Conservation (phyloP, 352 stramenopile genomes). For the Phytophthora boehmeriae region DNA sequence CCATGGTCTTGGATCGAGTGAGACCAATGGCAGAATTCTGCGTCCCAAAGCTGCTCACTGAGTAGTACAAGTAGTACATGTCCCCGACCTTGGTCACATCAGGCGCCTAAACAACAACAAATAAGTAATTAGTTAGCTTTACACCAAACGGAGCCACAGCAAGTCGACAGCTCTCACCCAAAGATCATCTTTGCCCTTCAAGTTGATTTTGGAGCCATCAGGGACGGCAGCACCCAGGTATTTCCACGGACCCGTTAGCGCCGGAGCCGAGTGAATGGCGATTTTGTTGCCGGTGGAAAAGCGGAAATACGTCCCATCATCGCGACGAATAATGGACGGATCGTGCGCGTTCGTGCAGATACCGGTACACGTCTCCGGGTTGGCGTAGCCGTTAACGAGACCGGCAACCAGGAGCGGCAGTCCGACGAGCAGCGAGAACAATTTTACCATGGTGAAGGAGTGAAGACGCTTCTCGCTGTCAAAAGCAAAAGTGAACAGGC, state of each 20-base stretch:
- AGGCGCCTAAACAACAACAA: constrained; percentile 31
- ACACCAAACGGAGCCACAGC: no score
- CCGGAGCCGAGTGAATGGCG: constrained; percentile 43
- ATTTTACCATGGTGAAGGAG: constrained; percentile 2
- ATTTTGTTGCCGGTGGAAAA: constrained; percentile 53
- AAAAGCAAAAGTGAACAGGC: constrained; percentile 2
- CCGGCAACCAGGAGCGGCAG: constrained; percentile 16
- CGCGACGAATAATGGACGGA: constrained; percentile 44
- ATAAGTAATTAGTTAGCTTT: no score
- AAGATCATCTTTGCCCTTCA: constrained; percentile 42
- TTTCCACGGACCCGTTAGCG: constrained; percentile 41
- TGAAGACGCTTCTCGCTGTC: not conserved
- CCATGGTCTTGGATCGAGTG: constrained; percentile 50
- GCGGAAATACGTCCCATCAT: constrained; percentile 54
- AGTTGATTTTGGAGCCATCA: constrained; percentile 42
- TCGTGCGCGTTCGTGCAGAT: constrained; percentile 46
- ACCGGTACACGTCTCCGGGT: constrained; percentile 21
- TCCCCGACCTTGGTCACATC: constrained; percentile 53
- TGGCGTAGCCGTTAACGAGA: constrained; percentile 24
- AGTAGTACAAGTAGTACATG: constrained; percentile 66
- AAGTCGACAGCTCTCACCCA: constrained; percentile 23
- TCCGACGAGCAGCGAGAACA: constrained; percentile 8
- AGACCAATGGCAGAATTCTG: constrained; percentile 56
- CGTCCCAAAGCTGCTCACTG: constrained; percentile 51
- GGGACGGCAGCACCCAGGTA: constrained; percentile 45